Percentiles rank a stretch among this genome's conserved stretches.
Conservation (phyloP, 805 yeast genomes). For the Lipomyces starkeyi region DNA sequence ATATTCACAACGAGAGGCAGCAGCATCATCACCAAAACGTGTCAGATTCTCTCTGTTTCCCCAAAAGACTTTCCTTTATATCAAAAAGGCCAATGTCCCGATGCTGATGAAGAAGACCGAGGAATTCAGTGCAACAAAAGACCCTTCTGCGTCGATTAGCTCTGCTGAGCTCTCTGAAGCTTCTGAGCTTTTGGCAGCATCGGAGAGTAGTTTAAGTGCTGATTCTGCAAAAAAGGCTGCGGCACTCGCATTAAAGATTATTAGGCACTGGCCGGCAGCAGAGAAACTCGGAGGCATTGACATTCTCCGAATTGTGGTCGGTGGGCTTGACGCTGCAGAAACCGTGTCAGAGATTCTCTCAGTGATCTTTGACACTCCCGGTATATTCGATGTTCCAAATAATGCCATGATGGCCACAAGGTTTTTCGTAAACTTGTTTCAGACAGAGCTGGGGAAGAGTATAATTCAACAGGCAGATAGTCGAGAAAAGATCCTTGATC, state of each 20-base stretch:
- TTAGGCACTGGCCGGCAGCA: slow-evolving; percentile 54
- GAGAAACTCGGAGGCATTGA: slow-evolving; percentile 65
- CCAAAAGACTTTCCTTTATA: slow-evolving; percentile 52
- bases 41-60: slow-evolving; percentile 50
- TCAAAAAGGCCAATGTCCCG: slow-evolving; percentile 50
- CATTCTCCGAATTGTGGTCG: slow-evolving; percentile 58
- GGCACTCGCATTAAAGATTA: slow-evolving; percentile 49
- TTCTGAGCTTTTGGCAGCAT: slow-evolving; percentile 34
- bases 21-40: slow-evolving; percentile 12
- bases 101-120: slow-evolving; percentile 47
- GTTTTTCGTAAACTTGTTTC: slow-evolving; percentile 60
- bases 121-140: slow-evolving; percentile 39
- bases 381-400: slow-evolving; percentile 45
- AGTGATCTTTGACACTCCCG: slow-evolving; percentile 39
- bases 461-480: slow-evolving; percentile 30
- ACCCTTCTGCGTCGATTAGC: slow-evolving; percentile 26
- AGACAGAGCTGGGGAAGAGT: slow-evolving; percentile 42
- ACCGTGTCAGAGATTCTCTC: slow-evolving; percentile 38
- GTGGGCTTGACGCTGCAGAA: slow-evolving; percentile 50
- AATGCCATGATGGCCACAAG: slow-evolving; percentile 63
- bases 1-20: neutral
- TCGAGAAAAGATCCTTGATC: slow-evolving; percentile 29
- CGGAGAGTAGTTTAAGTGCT: slow-evolving; percentile 31
- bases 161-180: slow-evolving; percentile 38
- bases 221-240: slow-evolving; percentile 48